Percentiles rank a stretch among this genome's conserved stretches.
phyloP scores from a whole-genome alignment of 306 rosid genomes.

The Medicago ruthenica region DNA sequence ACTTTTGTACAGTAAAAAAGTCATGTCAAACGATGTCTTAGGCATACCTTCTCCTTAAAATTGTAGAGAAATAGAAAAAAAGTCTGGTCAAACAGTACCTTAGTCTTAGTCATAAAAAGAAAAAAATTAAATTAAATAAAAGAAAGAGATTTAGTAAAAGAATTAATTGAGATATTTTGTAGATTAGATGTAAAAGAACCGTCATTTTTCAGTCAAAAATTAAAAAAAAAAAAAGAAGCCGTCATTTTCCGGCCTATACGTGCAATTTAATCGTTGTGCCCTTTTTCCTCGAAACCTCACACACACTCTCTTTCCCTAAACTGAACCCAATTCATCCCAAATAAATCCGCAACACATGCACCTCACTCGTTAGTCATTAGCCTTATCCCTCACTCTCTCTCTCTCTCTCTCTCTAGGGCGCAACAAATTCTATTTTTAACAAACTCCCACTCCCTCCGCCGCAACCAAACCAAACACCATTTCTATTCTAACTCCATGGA shows the following conservation, averaged over 20 bases:
- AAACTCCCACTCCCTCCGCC: background rate
- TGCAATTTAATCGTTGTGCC: conserved; percentile 50
- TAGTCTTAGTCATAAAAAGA: too few species aligned
- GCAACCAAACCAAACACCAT: background rate
- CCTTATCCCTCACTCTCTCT: background rate
- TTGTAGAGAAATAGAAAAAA: too few species aligned
- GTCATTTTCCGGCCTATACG: conserved; percentile 5
- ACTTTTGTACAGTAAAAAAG: too few species aligned
- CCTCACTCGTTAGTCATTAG: background rate
- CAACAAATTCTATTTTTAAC: background rate
- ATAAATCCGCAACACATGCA: background rate
- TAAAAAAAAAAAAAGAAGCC: background rate
- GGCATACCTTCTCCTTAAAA: too few species aligned
- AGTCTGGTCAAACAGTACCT: too few species aligned
- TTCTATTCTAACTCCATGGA: conserved; percentile 20
- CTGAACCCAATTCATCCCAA: background rate
- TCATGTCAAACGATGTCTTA: too few species aligned
- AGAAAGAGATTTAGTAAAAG: too few species aligned
- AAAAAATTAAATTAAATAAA: too few species aligned
- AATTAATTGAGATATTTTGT: too few species aligned
- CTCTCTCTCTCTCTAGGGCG: background rate
- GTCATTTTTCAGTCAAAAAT: too few species aligned
- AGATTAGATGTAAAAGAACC: too few species aligned
- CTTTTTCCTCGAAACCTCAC: conserved; percentile 45
- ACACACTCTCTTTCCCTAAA: conserved; percentile 2